Conservation (phyloP, 2,329 filamentous ascomycete genomes). For the Claviceps sp. region DNA sequence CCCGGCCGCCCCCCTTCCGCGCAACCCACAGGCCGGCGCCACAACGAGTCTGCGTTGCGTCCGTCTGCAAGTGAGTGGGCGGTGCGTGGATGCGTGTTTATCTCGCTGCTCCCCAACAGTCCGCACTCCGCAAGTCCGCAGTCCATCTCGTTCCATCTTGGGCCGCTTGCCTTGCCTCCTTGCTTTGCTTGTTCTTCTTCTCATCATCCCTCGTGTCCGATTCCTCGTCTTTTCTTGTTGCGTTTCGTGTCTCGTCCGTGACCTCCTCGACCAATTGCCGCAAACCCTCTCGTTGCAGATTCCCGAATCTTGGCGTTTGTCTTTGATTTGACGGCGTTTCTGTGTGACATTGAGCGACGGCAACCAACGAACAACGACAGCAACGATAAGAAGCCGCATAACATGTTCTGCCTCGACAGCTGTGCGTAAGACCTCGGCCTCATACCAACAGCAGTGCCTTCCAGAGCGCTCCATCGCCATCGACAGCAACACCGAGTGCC, state of each 20-base stretch:
- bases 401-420: background rate
- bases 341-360: conserved; percentile 2
- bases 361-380: background rate
- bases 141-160: background rate
- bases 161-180: background rate
- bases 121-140: too few relatives aligned
- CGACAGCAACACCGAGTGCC: background rate
- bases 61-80: too few relatives aligned
- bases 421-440: background rate
- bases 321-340: background rate
- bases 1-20: too few relatives aligned
- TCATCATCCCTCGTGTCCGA: background rate
- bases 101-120: background rate
- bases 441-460: background rate
- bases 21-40: too few relatives aligned
- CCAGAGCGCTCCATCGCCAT: background rate
- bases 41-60: too few relatives aligned
- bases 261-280: background rate
- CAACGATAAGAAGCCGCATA: background rate
- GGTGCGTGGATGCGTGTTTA: background rate
- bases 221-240: background rate
- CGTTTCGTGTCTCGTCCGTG: background rate
- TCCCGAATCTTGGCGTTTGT: background rate
- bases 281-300: background rate
- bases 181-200: background rate